A percentile compares a stretch with the other conserved stretches of the same genome.
Evolutionary conservation across 1,139 yeast species (phyloP).

Genomic region (Hyphopichia buzzinii): DNA sequence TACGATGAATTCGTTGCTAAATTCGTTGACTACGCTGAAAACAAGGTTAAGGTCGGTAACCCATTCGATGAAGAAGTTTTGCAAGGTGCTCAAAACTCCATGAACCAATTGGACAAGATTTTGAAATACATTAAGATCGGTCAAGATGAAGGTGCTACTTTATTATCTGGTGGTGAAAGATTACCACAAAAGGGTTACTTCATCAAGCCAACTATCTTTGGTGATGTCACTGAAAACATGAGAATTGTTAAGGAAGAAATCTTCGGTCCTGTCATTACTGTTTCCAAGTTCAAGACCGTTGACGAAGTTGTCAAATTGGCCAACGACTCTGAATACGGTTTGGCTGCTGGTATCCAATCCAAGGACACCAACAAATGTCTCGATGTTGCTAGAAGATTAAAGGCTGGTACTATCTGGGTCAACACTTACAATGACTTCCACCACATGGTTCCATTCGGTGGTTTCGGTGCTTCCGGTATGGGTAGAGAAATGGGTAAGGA

Average conservation of each 20-base stretch:
- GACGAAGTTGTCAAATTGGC: constrained; percentile 26
- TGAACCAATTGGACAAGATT: constrained; percentile 65
- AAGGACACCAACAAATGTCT: constrained; percentile 66
- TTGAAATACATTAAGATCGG: constrained; percentile 63
- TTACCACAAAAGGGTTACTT: constrained; percentile 23
- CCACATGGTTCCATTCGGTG: constrained; percentile 81
- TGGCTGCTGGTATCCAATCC: constrained; percentile 82
- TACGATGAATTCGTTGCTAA: constrained; percentile 59
- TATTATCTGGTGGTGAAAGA: constrained; percentile 23
- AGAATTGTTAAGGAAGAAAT: constrained; percentile 27
- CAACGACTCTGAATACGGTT: constrained; percentile 51
- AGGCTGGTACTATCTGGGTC: constrained; percentile 84
- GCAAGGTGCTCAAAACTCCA: constrained; percentile 79
- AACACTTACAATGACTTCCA: constrained; percentile 86
- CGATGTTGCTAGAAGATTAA: constrained; percentile 62
- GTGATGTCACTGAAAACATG: constrained; percentile 25
- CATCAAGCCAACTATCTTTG: constrained; percentile 26
- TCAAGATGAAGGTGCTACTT: constrained; percentile 43
- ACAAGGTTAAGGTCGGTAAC: constrained; percentile 54
- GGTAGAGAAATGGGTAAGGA: constrained; percentile 92
- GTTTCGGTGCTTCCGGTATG: constrained; percentile 82
- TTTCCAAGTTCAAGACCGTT: constrained; percentile 24
- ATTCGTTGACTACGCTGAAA: constrained; percentile 54
- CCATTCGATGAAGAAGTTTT: constrained; percentile 62
- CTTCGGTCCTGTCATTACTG: constrained; percentile 28